Base-by-base conservation (phyloP, 2,329 filamentous ascomycete genomes). In the Conoideocrella luteorostrata region DNA sequence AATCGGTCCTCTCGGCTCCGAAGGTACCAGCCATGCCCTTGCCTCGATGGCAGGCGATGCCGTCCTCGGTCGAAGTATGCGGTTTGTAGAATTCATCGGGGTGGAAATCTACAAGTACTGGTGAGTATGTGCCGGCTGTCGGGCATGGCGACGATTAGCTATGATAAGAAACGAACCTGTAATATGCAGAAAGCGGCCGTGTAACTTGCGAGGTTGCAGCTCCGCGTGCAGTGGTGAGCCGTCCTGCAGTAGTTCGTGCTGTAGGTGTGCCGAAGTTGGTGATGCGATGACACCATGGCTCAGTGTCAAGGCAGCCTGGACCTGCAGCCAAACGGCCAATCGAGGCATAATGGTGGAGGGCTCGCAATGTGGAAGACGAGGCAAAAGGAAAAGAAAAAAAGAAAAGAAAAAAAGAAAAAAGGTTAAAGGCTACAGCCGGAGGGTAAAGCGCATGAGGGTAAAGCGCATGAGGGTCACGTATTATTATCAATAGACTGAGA, bases 31-130 rank as follows among this genome's bases (percentile, higher is more conserved):
- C 86, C 5, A 79, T 70, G 11, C 93, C 93, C 47, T 79, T 70
- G 47, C 83, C 82, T 44, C 82, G 76, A 60, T 98, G 93, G 65
- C 93, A 98, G 48, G 84, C 83, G 50, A 77, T 67, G 23, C 78
- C 74, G 53, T 79, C 73, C 29, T 77, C 72, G 35, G 86, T 86
- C 20, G 86, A 85, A 10, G 87, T 78, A 62, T 90, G 84, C 7
- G 77, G 65, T 64, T 88, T 83, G 73, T 96, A 98, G 65, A 87
- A 86, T 34, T 80, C 78, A 63, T 98, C 93, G 37, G 89, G 88
- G 58, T 98, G 93, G 55, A 97, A 77, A 67, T 98, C 93, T 95
- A 54, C 21, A 41, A 10, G 12, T 10, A 22, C 11, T 23, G 22
- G 46, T 48, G 17, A 50, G 44, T 23, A 26, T 35, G 15, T 34